phyloP scores from a whole-genome alignment of 2,329 filamentous ascomycete species.

The Fusarium chuoi region DNA sequence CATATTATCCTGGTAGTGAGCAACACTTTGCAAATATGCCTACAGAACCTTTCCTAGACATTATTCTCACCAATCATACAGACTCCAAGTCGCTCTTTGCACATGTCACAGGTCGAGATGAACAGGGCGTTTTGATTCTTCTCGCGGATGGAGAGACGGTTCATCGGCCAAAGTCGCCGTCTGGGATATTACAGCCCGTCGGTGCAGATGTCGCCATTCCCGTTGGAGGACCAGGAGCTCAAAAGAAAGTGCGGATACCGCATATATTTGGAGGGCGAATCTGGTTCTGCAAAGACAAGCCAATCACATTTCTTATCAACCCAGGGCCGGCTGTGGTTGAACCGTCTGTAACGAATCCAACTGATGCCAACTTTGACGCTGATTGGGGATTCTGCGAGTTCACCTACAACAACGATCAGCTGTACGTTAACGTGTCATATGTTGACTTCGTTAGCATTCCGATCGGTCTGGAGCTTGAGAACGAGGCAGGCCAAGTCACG shows the following conservation, averaged over 20 bases:
- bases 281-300: conserved; percentile 72
- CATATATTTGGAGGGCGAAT: conserved; percentile 76
- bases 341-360: conserved; percentile 74
- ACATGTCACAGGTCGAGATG: conserved; percentile 74
- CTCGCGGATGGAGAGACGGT: conserved; percentile 72
- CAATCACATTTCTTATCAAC: conserved; percentile 76
- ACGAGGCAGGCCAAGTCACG: conserved; percentile 56
- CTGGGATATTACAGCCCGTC: conserved; percentile 60
- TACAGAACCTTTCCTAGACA: conserved; percentile 57
- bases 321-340: conserved; percentile 78
- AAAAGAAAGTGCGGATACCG: conserved; percentile 71
- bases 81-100: conserved; percentile 67
- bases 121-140: conserved; percentile 70
- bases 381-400: conserved; percentile 77
- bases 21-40: conserved; percentile 19
- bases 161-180: conserved; percentile 72
- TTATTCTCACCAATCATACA: conserved; percentile 74
- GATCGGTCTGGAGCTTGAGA: conserved; percentile 65
- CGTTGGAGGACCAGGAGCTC: conserved; percentile 69
- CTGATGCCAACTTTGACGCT: conserved; percentile 70
- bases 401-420: conserved; percentile 68
- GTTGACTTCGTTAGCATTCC: conserved; percentile 80
- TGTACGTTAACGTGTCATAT: conserved; percentile 77
- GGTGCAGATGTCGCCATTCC: conserved; percentile 69
- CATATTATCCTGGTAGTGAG: background rate